Evolutionary conservation across 1,284 basidiomycete genomes (phyloP).

Genomic region (Puccinia triticina): DNA sequence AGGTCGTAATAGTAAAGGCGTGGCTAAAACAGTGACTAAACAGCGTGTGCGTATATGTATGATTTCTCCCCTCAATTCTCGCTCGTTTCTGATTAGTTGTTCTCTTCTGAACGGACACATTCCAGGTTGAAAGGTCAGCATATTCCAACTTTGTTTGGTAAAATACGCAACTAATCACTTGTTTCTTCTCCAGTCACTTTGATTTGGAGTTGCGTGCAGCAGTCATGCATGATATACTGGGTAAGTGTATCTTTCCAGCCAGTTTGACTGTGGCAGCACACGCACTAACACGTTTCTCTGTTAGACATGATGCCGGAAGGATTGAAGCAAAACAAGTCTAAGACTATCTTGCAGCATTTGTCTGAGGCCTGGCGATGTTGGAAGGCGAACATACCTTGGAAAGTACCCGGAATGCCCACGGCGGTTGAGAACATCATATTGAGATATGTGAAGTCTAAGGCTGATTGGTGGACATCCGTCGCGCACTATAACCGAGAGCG

Average conservation of each 20-base stretch:
- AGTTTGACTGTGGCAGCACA: neutral
- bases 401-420: constrained; percentile 94
- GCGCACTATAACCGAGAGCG: constrained; percentile 91
- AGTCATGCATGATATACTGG: constrained; percentile 94
- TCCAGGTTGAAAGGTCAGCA: constrained; percentile 33
- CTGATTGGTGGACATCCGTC: constrained; percentile 97
- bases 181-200: constrained; percentile 74
- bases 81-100: neutral
- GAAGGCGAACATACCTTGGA: constrained; percentile 99
- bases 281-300: neutral
- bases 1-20: constrained; percentile 88
- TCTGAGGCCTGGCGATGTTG: constrained; percentile 94
- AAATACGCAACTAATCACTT: neutral
- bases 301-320: constrained; percentile 87
- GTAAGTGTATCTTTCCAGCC: constrained; percentile 14
- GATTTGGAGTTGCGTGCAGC: constrained; percentile 96
- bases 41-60: constrained; percentile 74
- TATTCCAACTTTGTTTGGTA: too few relatives aligned
- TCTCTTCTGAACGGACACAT: constrained; percentile 25
- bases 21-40: constrained; percentile 82
- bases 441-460: constrained; percentile 98
- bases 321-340: constrained; percentile 97
- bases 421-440: constrained; percentile 99
- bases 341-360: constrained; percentile 95
- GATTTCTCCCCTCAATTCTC: neutral